Evolutionary conservation across 2,329 filamentous ascomycete genomes (phyloP), one percentile per base, ranked within the genome.

Genomic region (Colletotrichum gigasporum): DNA sequence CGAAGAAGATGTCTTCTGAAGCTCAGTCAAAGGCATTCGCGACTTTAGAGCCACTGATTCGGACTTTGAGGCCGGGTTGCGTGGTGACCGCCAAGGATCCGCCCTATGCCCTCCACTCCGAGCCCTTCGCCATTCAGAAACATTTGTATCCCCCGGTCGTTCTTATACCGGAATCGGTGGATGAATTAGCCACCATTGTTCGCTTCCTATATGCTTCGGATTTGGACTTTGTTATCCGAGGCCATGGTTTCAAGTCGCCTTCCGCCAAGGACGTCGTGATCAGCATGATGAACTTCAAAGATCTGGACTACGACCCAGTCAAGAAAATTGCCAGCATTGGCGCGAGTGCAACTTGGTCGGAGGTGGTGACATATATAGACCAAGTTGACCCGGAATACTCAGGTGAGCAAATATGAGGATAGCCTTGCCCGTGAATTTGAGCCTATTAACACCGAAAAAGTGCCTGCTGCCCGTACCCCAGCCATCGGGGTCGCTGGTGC

Each of bases 181-280:
- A 61, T 2, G 51, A 48, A 14, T 24, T 61, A 1, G n/a, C 41
- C 2, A 14, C 24, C 14, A 48, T 56, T 9, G 12, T 61, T 7
- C 30, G 34, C 8, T 62, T 57, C 22, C 32, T 62, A 4, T 62
- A 56, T 35, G 16, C 16, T 2, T 57, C 59, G 1, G 4, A 50
- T 10, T 34, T 62, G 20, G 59, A 57, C 9, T 62, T 61, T 20
- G 51, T 10, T 5, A 56, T 61, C 26, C 42, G 59, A 12, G 51
- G 52, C 2, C 59, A 57, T 28, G 59, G 59, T n/a, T 62, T 62
- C 59, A 57, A 62, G 12, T 56, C 59, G 3, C 59, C 59, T 7
- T 58, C 53, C 6, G 44, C 53, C 22, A 52, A 39, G 14, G 12
- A 58, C 14, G 59, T 58, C 0, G 45, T 63, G 8, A 9, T 58